Conservation (phyloP, 2,329 filamentous ascomycete genomes). For the Fulvia fulva region DNA sequence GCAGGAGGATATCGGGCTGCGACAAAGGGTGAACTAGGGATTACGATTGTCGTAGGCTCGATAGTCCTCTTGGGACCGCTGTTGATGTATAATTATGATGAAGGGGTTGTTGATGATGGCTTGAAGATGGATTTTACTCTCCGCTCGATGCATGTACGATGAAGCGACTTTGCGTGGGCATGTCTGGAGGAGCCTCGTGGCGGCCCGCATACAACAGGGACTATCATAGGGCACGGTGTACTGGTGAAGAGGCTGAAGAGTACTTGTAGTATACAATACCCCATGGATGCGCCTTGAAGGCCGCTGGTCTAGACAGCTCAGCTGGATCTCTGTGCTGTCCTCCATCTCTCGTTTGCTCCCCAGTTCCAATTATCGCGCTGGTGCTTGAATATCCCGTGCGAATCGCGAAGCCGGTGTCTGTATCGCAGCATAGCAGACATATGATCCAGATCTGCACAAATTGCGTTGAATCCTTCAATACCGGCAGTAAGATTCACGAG, state of each 20-base stretch:
- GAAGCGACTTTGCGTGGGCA: not conserved
- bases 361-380: too few species aligned
- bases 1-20: conserved; percentile 20
- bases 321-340: too few species aligned
- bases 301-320: not conserved
- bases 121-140: not conserved
- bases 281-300: not conserved
- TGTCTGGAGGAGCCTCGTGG: not conserved
- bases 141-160: not conserved
- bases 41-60: not conserved
- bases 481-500: too few species aligned
- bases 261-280: not conserved
- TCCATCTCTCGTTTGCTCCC: too few species aligned
- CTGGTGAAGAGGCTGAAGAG: not conserved
- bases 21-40: conserved; percentile 10
- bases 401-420: too few species aligned
- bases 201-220: not conserved
- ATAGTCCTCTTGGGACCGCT: not conserved
- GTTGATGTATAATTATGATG: not conserved
- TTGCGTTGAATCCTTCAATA: too few species aligned
- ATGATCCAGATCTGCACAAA: too few species aligned
- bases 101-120: not conserved
- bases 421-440: too few species aligned
- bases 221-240: not conserved
- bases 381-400: too few species aligned